Evolutionary conservation across 1,284 basidiomycete genomes (phyloP), one percentile per base, ranked within the genome.

Genomic region (Cutaneotrichosporon cutaneum): DNA sequence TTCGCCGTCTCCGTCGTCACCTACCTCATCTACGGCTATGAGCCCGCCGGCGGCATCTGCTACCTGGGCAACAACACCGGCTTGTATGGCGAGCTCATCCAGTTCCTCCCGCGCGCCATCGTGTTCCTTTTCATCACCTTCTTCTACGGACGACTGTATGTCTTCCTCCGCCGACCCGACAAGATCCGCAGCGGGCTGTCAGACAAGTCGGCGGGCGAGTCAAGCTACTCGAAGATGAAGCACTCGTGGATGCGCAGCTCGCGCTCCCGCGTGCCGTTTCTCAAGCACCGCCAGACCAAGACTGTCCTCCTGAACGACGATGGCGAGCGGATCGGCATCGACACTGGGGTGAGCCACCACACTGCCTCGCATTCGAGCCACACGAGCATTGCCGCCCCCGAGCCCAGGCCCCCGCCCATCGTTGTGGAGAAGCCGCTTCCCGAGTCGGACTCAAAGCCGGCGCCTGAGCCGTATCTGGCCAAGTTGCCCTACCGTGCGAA

Each of bases 91-190:
- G 77, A 80, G 57, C 70, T 81, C 36, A 79, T 79, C 53, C 78
- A 80, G 60, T 81, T 81, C 69, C 62, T 80, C 13, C 56, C 56
- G 36, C 75, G 76, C 16, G 77, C 69, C 7, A 50, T 73, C 26
- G 79, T 81, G 30, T 79, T 80, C 55, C 44, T 75, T 57, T 56
- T 65, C 60, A 77, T 81, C 62, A 70, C 71, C 30, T 51, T 75
- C 58, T 69, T 80, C n/a, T 81, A 81, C 65, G 71, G 73, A 44
- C 66, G 70, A 30, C 70, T 81, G 1, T 80, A 77, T 68, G 72
- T 81, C 63, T 81, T 81, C 66, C 75, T 81, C 13, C 71, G 72
- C 9, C 72, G 80, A 24, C 80, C 80, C 2, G 80, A 81, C 69
- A 75, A 74, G 63, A 80, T 81, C 56, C 67, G 75, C n/a, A 66